These are phyloP conservation scores for Tolypocladium pustulatum DNA, from an alignment of 2,329 filamentous ascomycete species.

Conservation along the genomic window DNA sequence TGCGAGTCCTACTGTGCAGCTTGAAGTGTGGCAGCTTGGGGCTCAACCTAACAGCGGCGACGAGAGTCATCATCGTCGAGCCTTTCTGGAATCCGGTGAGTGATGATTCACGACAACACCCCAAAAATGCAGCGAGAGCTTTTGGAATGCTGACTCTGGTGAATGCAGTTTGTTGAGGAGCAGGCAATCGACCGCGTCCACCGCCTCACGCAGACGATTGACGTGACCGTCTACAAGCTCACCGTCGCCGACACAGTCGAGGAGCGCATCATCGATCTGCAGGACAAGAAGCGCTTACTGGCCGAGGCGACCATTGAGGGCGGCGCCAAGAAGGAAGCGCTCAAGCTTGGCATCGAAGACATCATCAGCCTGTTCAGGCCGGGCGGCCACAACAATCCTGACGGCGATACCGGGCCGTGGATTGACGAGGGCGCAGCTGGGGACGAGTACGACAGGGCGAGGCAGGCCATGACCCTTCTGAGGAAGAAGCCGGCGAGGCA, in stretches of 20 bases:
- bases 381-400: slow-evolving; percentile 30
- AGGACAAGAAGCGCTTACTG: slow-evolving; percentile 85
- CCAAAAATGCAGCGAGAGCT: not conserved
- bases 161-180: slow-evolving; percentile 80
- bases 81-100: slow-evolving; percentile 94
- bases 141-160: slow-evolving; percentile 2
- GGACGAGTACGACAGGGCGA: slow-evolving; percentile 8
- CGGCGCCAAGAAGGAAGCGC: slow-evolving; percentile 57
- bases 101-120: slow-evolving; percentile 6
- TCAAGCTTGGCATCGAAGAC: slow-evolving; percentile 86
- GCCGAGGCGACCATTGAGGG: slow-evolving; percentile 88
- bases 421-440: slow-evolving; percentile 5
- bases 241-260: slow-evolving; percentile 82
- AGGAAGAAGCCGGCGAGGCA: slow-evolving; percentile 18
- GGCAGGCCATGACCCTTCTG: slow-evolving; percentile 13
- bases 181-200: slow-evolving; percentile 98
- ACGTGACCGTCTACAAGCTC: slow-evolving; percentile 91
- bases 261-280: slow-evolving; percentile 86
- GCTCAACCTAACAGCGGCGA: slow-evolving; percentile 88
- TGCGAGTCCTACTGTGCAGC: slow-evolving; percentile 80
- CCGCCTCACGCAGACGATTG: slow-evolving; percentile 90
- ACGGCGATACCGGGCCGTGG: slow-evolving; percentile 19
- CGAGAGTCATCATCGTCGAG: slow-evolving; percentile 86
- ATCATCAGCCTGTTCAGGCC: slow-evolving; percentile 83
- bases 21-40: slow-evolving; percentile 89